Base-by-base conservation (phyloP, 352 stramenopile species). In the Phytophthora ramorum region DNA sequence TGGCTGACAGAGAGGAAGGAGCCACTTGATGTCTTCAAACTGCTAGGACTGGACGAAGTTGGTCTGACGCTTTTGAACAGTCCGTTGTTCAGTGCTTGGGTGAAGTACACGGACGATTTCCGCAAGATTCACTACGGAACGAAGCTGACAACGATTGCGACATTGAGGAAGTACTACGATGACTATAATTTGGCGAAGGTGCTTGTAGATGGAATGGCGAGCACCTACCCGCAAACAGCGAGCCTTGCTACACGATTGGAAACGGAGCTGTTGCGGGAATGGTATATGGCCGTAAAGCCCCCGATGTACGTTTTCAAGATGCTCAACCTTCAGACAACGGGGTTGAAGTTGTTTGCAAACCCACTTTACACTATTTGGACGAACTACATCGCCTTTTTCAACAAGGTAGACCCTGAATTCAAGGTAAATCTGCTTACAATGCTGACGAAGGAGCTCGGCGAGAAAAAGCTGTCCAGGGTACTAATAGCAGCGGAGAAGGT, bases 41-140 rank as follows among this genome's bases (percentile, higher is more conserved):
- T 67, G 6, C 34, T 67, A 17, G 28, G 49, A 28, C 59, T 67
- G 26, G 26, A 32, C 7, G 4, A 32, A 32, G 26, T 32, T 7
- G 26, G 26, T 8, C 4, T 9, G 26, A 17, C 22, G 8, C 58
- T 67, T 30, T 40, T 67, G 4, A 32, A 22, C 20, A 55, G 20
- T 9, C 34, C 59, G 8, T 16, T 54, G 16, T 50, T 67, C 17
- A 37, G 14, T 7, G 43, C 14, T 32, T 67, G 59, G 50, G 12
- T 55, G 4, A 54, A 56, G 41, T 67, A 61, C 41, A 62, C 59
- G n/a, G 59, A 67, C 4, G 50, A 54, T 22, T 67, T 38, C 19
- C 24, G 26, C 26, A 44, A 45, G 17, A 10, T 44, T 34, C n/a
- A 32, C 26, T 32, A 32, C 26, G 26, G 26, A 8, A 32, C 26